Base-by-base conservation (phyloP, 2,329 filamentous ascomycete genomes). In the Penicillium sp. region DNA sequence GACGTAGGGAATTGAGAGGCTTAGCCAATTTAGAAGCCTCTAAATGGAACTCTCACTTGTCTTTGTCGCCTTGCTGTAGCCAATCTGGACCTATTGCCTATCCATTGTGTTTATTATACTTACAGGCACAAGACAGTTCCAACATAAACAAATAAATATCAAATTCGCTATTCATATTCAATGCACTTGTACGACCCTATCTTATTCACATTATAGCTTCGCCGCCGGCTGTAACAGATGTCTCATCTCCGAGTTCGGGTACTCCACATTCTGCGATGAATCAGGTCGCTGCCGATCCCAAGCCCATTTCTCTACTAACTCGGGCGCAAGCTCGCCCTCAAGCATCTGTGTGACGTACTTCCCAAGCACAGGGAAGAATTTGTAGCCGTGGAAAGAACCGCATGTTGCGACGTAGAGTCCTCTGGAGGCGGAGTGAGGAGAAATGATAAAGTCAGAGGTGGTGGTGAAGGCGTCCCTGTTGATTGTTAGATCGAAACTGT, bases 401-500 rank as follows among this genome's bases (percentile, higher is more conserved):
- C 68, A 68, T 0, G 66, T 77, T 1, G 77, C 77, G n/a, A 80
- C 59, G 59, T 76, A 79, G 0, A 80, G 67, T 5, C 76, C 75
- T 50, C 72, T 69, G 6, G 73, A 69, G 19, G 71, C 74, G 3
- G 77, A 64, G 62, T 80, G 78, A 11, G 77, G 77, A 4, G 76
- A 79, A 63, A 80, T 80, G 60, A 80, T 78, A 60, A 79, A 79
- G 65, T 80, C 85, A 23, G 79, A 78, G 66, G 77, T 84, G 2
- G 84, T 80, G 0, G 85, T 87, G 64, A 88, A 84, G 10, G 85
- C 86, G 61, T 89, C 87, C 87, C 86, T 88, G 54, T 5, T 43
- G 7, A 35, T 4, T 53, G 54, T 60, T 53, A 62, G 33, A 47
- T 55, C 19, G 27, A 43, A 44, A 46, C 13, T 14, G 3, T 16